Evolutionary conservation across 2,329 filamentous ascomycete genomes (phyloP).

Genomic region (Paraphaeosphaeria sporulosa): DNA sequence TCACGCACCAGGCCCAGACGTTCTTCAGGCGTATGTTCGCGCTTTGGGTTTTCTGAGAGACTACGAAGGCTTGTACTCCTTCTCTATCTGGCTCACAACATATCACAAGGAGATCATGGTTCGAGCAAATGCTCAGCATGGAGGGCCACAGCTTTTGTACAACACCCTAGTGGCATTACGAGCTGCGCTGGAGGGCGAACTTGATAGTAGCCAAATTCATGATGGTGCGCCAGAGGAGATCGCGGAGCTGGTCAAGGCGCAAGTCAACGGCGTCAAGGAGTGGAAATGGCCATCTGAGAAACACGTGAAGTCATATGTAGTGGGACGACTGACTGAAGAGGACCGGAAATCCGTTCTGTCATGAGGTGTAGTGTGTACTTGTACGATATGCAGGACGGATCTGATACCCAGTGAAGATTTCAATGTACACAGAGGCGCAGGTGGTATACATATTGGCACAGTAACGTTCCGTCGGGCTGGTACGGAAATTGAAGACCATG

Average conservation of each 20-base stretch:
- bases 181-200: conserved; percentile 49
- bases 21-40: conserved; percentile 68
- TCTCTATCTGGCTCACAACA: conserved; percentile 65
- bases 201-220: conserved; percentile 20
- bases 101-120: conserved; percentile 37
- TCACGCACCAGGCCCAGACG: conserved; percentile 55
- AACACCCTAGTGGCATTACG: conserved; percentile 50
- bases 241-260: conserved; percentile 36
- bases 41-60: conserved; percentile 69
- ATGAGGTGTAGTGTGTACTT: not conserved
- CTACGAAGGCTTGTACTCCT: conserved; percentile 62
- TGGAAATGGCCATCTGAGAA: conserved; percentile 56
- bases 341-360: not conserved
- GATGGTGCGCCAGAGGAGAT: conserved; percentile 39
- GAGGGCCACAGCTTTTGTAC: conserved; percentile 38
- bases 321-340: conserved; percentile 15
- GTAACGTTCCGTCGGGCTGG: too few species aligned
- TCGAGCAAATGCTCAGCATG: conserved; percentile 33
- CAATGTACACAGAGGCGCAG: not conserved
- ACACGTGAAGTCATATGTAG: conserved; percentile 47
- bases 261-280: conserved; percentile 46
- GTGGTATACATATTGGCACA: too few species aligned
- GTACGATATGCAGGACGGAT: not conserved
- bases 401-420: not conserved
- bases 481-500: too few species aligned